A percentile compares a stretch with the other conserved stretches of the same genome.
Evolutionary conservation across 768 basidiomycete species (phyloP).

Genomic region (Pseudohyphozyma bogoriensis): DNA sequence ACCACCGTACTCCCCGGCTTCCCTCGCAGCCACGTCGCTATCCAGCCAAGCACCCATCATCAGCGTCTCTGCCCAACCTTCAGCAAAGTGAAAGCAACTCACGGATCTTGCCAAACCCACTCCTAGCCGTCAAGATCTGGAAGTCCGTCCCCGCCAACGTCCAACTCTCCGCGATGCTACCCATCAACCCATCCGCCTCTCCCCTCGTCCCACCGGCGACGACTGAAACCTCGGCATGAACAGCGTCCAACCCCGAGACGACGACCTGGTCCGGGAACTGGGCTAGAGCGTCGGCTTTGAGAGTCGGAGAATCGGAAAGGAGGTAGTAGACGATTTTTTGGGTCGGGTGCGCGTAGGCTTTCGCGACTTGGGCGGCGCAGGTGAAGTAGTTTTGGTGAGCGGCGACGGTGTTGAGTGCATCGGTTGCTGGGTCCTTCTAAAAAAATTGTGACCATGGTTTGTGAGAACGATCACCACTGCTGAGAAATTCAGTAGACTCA

Average conservation of each 20-base stretch:
- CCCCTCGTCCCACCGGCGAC: too few relatives aligned
- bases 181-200: constrained; percentile 19
- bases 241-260: constrained; percentile 10
- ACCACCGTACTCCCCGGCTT: too few relatives aligned
- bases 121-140: constrained; percentile 10
- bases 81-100: not conserved
- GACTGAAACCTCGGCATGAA: not conserved
- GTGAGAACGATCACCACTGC: not conserved
- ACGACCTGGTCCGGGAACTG: constrained; percentile 8
- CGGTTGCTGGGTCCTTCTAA: constrained; percentile 14
- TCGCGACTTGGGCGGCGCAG: constrained; percentile 22
- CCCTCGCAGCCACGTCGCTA: not conserved
- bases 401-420: constrained; percentile 18
- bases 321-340: constrained; percentile 20
- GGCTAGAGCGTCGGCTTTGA: constrained; percentile 5
- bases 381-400: constrained; percentile 19
- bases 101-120: constrained; percentile 23
- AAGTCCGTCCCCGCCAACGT: constrained; percentile 21
- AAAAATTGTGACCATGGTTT: not conserved
- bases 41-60: not conserved
- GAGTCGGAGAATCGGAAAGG: constrained; percentile 8
- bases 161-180: constrained; percentile 20
- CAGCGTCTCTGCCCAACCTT: not conserved
- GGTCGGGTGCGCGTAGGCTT: constrained; percentile 14
- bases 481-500: too few relatives aligned